Base-by-base conservation (phyloP, 805 yeast genomes). In the Saturnispora galanensis region DNA sequence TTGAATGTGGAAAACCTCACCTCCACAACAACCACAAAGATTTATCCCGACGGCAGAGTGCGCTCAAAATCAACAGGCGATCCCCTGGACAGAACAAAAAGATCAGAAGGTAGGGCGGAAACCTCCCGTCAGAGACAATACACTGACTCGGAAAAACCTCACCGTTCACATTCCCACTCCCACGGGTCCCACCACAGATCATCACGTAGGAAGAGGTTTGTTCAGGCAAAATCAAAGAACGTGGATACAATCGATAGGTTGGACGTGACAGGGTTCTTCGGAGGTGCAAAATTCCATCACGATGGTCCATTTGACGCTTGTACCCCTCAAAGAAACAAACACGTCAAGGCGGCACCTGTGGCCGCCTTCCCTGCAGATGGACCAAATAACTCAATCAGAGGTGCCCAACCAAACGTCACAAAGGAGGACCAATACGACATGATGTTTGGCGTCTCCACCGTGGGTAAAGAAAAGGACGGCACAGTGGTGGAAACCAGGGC, bases 241-340 rank as follows among this genome's bases (percentile, higher is more conserved):
- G 80, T 89, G 45, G 98, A 90, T 58, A 86, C 94, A 4, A 93
- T 93, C 54, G 98, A 93, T 67, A 85, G 85, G 64, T 71, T 93
- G 56, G 98, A 93, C 63, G 98, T 90, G 39, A 89, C 97, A 10
- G 97, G 96, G 1, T 73, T 89, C 50, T 89, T 85, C 60, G 97
- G 96, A 21, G 81, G 85, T 40, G 86, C 87, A 13, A 86, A 94
- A 2, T 93, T 93, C 73, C 98, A 93, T 64, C 97, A 93, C 63
- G 98, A 93, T 66, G 98, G 98, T 10, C 98, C 98, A 12, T 93
- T 93, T 61, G 98, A 93, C 62, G 98, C 98, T 1, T 90, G 97
- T 63, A 84, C 94, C 3, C 97, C 98, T 7, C 96, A 86, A 63
- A 79, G 97, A 62, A 93, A 93, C 65, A 84, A 83, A 65, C 67